A percentile compares a stretch with the other conserved stretches of the same genome.
phyloP scores from a whole-genome alignment of 140 eudicot genomes.

The Oenanthe javanica region DNA sequence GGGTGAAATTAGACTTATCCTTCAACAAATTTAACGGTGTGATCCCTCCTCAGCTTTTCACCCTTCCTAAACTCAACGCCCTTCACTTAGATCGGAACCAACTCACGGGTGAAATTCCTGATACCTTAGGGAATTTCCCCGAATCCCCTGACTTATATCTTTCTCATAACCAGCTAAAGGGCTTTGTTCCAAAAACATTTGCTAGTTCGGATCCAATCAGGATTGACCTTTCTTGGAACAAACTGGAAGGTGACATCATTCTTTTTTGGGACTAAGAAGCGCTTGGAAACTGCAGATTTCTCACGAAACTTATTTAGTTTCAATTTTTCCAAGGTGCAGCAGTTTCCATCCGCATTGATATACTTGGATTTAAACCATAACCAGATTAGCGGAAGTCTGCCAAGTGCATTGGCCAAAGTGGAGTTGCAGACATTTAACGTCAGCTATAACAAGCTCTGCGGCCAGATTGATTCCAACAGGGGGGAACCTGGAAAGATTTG shows the following conservation, averaged over 20 bases:
- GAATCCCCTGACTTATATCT: constrained; percentile 28
- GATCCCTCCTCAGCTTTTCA: constrained; percentile 43
- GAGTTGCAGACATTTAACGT: constrained; percentile 30
- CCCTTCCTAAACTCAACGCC: constrained; percentile 16
- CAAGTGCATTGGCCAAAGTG: constrained; percentile 22
- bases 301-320: constrained; percentile 48
- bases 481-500: constrained; percentile 24
- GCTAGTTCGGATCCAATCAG: constrained; percentile 28
- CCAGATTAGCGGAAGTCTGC: constrained; percentile 38
- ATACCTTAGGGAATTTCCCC: constrained; percentile 33
- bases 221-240: constrained; percentile 45
- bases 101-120: constrained; percentile 67
- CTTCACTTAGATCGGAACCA: constrained; percentile 39
- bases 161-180: constrained; percentile 52
- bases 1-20: constrained; percentile 39
- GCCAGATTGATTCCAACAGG: constrained; percentile 33
- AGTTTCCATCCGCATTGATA: constrained; percentile 32
- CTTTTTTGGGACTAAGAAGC: constrained; percentile 44
- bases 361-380: constrained; percentile 53
- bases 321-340: constrained; percentile 28
- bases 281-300: constrained; percentile 12
- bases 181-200: constrained; percentile 42
- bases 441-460: constrained; percentile 50
- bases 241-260: constrained; percentile 51
- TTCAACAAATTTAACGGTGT: constrained; percentile 44